Percentiles rank a stretch among this genome's conserved stretches.
Conservation (phyloP, 1,284 basidiomycete genomes). For the Cryptococcus sp. region DNA sequence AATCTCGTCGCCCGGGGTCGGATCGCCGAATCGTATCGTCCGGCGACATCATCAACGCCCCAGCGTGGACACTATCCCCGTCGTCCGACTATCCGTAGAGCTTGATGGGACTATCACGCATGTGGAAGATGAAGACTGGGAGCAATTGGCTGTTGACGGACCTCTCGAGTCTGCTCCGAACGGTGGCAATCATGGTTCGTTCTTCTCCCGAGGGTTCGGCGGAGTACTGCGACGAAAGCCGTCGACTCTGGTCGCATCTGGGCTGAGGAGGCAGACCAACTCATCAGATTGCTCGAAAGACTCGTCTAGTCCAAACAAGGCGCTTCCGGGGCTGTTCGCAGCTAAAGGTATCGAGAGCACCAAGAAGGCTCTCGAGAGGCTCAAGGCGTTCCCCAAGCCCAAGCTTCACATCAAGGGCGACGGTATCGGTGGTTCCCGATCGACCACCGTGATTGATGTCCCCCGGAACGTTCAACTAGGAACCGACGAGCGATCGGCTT, state of each 20-base stretch:
- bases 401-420: slow-evolving; percentile 5
- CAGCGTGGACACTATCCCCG: slow-evolving; percentile 24
- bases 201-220: slow-evolving; percentile 23
- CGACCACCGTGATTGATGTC: neutral
- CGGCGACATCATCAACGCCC: slow-evolving; percentile 24
- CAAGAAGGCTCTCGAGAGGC: slow-evolving; percentile 33
- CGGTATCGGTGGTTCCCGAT: neutral
- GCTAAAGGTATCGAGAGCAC: slow-evolving; percentile 33
- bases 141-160: slow-evolving; percentile 28
- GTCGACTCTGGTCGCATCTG: slow-evolving; percentile 18
- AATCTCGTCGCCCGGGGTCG: slow-evolving; percentile 23
- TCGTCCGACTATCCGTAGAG: slow-evolving; percentile 41
- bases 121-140: slow-evolving; percentile 48
- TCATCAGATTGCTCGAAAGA: slow-evolving; percentile 17
- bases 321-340: slow-evolving; percentile 19
- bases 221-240: slow-evolving; percentile 33
- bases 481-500: neutral
- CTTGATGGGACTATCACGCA: slow-evolving; percentile 40
- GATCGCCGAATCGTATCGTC: slow-evolving; percentile 20
- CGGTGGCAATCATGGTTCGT: slow-evolving; percentile 20
- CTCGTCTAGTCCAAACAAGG: slow-evolving; percentile 26
- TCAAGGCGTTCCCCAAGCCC: slow-evolving; percentile 39
- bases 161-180: slow-evolving; percentile 28
- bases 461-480: neutral
- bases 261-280: slow-evolving; percentile 14